phyloP scores from a whole-genome alignment of 78 protist species.

The Dictyostelium discoideum region dicty_2.7 NC_007088.5:6783001-6783500 shows the following conservation, averaged over 20 bases:
- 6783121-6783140: slow-evolving; percentile 31
- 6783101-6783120: slow-evolving; percentile 47
- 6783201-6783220: not conserved
- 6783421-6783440: not conserved
- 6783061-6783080: slow-evolving; percentile 59
- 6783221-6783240: not conserved
- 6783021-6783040: slow-evolving; percentile 57
- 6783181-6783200: slow-evolving; percentile 3
- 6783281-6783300: not conserved
- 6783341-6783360: not conserved
- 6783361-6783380: not conserved
- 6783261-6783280: not conserved
- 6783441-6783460: not conserved
- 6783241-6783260: slow-evolving; percentile 6
- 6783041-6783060: slow-evolving; percentile 53
- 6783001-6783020: slow-evolving; percentile 43
- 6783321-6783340: slow-evolving; percentile 25
- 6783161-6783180: slow-evolving; percentile 49
- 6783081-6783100: slow-evolving; percentile 57
- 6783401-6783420: not conserved
- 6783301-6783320: not conserved
- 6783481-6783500: slow-evolving; percentile 55
- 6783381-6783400: not conserved
- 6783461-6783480: slow-evolving; percentile 41
- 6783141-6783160: slow-evolving; percentile 46